Base-by-base conservation (phyloP, 192 early-diverging fungal species). In the Rhizophagus prolifer region DNA sequence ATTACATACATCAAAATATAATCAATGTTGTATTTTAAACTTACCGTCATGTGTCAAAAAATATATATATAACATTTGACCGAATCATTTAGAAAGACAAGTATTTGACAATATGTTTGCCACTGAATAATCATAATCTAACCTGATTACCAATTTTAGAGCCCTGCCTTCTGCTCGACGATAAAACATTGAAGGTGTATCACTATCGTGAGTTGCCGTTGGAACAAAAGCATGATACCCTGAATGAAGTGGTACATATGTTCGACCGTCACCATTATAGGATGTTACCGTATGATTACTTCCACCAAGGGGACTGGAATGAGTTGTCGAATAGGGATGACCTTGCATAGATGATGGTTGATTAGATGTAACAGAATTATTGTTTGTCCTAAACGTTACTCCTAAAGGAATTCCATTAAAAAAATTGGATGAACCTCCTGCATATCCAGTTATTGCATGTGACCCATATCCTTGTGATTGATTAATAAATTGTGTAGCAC, bases 51-150 rank as follows among this genome's bases (percentile, higher is more conserved):
- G 9, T 14, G 14, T 16, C 16, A 50, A 54, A 54, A 38, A 6
- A 38, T 38, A 38, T 38, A 8, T 54, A 54, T 54, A 54, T 54
- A 19, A 21, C 0, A 54, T 54, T 1, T 6, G 19, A 16, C 16
- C 21, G 50, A 54, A 54, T 54, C 50, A 54, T 54, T 64, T 64
- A 64, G 62, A 21, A 64, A 64, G 62, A 64, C 62, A 64, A 64
- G 62, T 64, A 30, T 64, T 64, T 64, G 62, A 26, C 26, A 64
- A 64, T 30, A 64, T 64, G 16, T 64, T 64, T 64, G 62, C 62
- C 1, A 64, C 62, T 16, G 62, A 64, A 26, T 64, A 64, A 64
- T 64, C 25, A 30, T 64, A 64, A 64, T 30, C 62, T 19, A 64
- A 19, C 30, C 30, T 64, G 25, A 64, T 64, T 30, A 64, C 14